These are phyloP conservation scores for Suillus variegatus DNA, from an alignment of 768 basidiomycete species.

Conservation along the genomic window DNA sequence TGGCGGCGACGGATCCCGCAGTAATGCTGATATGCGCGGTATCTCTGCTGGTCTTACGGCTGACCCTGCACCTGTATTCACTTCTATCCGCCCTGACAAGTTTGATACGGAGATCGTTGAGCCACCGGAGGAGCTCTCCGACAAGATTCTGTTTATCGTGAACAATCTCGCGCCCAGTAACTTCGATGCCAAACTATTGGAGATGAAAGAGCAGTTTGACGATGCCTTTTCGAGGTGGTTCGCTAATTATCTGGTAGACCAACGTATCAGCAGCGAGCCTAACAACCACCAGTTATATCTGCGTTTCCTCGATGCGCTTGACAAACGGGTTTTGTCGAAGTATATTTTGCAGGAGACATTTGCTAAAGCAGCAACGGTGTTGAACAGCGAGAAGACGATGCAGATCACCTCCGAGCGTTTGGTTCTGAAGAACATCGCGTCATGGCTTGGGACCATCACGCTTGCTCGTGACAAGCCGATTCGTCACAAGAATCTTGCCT, in stretches of 20 bases:
- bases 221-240: constrained; percentile 92
- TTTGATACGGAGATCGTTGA: constrained; percentile 60
- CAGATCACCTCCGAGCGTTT: constrained; percentile 83
- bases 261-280: constrained; percentile 92
- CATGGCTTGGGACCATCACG: constrained; percentile 94
- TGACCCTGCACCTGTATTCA: constrained; percentile 64
- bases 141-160: constrained; percentile 95
- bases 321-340: constrained; percentile 63
- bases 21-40: constrained; percentile 41
- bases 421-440: constrained; percentile 89
- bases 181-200: constrained; percentile 82
- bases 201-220: constrained; percentile 84
- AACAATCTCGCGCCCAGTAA: constrained; percentile 97
- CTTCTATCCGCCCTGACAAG: constrained; percentile 72
- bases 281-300: constrained; percentile 97
- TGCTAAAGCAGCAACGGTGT: constrained; percentile 77
- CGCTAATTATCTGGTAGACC: constrained; percentile 95
- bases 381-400: constrained; percentile 91
- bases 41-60: constrained; percentile 35
- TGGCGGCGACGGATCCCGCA: constrained; percentile 42
- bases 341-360: constrained; percentile 94
- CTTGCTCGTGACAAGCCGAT: constrained; percentile 92
- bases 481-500: constrained; percentile 88
- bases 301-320: constrained; percentile 86
- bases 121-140: constrained; percentile 87